Evolutionary conservation across 2,329 filamentous ascomycete genomes (phyloP).

Genomic region (Penicillium palitans): DNA sequence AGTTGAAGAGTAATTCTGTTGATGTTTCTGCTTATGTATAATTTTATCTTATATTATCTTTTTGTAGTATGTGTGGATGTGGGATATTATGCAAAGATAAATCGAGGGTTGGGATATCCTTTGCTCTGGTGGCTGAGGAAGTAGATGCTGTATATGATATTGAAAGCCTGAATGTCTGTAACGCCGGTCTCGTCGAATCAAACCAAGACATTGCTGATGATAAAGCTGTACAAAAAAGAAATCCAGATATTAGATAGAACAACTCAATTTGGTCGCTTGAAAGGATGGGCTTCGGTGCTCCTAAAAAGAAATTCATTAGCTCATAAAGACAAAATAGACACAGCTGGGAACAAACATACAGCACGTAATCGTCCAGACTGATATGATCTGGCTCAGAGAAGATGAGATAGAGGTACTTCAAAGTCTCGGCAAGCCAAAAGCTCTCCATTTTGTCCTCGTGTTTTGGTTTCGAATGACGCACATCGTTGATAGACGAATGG

Average conservation of each 20-base stretch:
- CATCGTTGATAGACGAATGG: slow-evolving; percentile 46
- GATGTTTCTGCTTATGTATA: slow-evolving; percentile 23
- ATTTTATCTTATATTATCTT: background rate
- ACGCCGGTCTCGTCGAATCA: slow-evolving; percentile 1
- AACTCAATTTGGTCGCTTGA: slow-evolving; percentile 27
- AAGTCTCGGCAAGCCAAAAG: slow-evolving; percentile 49
- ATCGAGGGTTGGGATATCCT: background rate
- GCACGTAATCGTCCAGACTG: slow-evolving; percentile 47
- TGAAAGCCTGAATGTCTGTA: background rate
- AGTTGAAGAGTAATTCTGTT: slow-evolving; percentile 10
- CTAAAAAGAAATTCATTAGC: slow-evolving; percentile 20
- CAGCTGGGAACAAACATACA: slow-evolving; percentile 30
- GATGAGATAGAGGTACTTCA: slow-evolving; percentile 50
- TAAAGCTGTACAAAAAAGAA: background rate
- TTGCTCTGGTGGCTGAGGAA: background rate
- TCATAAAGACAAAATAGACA: background rate
- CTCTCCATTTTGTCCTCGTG: slow-evolving; percentile 46
- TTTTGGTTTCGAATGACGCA: slow-evolving; percentile 33
- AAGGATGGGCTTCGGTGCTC: slow-evolving; percentile 46
- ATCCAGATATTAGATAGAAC: background rate
- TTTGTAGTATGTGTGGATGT: too few relatives aligned
- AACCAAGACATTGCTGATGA: background rate
- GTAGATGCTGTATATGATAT: background rate
- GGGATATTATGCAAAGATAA: background rate
- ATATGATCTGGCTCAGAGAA: slow-evolving; percentile 44